A percentile compares a stretch with the other conserved stretches of the same genome.
Conservation (phyloP, 1,284 basidiomycete genomes). For the Tylopilus sp. region DNA sequence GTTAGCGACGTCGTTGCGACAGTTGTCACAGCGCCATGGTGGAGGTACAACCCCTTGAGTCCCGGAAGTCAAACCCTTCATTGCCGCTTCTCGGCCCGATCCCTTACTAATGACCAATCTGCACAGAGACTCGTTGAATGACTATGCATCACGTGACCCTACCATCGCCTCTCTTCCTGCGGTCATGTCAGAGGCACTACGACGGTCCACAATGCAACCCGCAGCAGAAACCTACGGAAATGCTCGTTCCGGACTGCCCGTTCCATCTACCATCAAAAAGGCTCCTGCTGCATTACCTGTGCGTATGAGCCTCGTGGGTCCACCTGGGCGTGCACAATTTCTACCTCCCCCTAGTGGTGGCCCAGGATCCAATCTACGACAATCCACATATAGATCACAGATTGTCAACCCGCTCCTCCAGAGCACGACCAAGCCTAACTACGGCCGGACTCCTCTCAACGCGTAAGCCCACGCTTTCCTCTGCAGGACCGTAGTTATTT, state of each 20-base stretch:
- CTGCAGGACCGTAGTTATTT: not conserved
- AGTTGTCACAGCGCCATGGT: too few relatives aligned
- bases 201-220: slow-evolving; percentile 53
- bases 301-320: slow-evolving; percentile 69
- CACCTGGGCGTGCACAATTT: slow-evolving; percentile 55
- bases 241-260: slow-evolving; percentile 49
- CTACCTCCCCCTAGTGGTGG: slow-evolving; percentile 39
- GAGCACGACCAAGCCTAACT: slow-evolving; percentile 62
- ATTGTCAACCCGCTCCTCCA: slow-evolving; percentile 63
- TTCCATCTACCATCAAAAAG: slow-evolving; percentile 69
- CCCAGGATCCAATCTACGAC: slow-evolving; percentile 53
- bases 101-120: too few relatives aligned
- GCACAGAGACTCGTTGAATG: too few relatives aligned
- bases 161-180: not conserved
- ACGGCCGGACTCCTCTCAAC: slow-evolving; percentile 71
- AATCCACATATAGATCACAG: slow-evolving; percentile 64
- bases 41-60: too few relatives aligned
- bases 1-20: too few relatives aligned
- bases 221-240: slow-evolving; percentile 49
- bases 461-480: slow-evolving; percentile 44
- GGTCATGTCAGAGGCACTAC: slow-evolving; percentile 20
- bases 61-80: too few relatives aligned
- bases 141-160: slow-evolving; percentile 20
- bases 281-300: slow-evolving; percentile 32
- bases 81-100: too few relatives aligned